A percentile compares a stretch with the other conserved stretches of the same genome.
Conservation (phyloP, 176 grass and related monocot genomes). For the Eragrostis nindensis region DNA sequence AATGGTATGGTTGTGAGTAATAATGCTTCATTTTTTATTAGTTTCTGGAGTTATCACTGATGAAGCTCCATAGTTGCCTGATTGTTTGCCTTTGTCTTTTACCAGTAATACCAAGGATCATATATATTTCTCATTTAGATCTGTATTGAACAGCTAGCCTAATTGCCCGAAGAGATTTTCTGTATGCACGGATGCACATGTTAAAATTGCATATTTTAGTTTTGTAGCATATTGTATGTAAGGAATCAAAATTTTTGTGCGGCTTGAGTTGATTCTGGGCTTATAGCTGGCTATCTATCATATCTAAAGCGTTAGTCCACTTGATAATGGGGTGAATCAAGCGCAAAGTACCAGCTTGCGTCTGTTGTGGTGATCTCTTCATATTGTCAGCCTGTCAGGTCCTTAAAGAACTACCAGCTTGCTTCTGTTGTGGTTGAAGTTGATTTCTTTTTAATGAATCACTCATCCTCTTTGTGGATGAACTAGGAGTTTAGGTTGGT, state of each 20-base stretch:
- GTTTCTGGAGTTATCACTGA: background rate
- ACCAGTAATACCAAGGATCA: background rate
- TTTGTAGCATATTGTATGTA: background rate
- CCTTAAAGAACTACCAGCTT: background rate
- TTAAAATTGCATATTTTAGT: background rate
- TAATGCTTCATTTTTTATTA: background rate
- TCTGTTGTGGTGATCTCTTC: background rate
- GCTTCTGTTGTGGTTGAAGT: too few species aligned
- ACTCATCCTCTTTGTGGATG: background rate
- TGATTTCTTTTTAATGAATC: background rate
- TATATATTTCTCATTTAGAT: background rate
- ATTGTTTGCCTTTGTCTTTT: background rate
- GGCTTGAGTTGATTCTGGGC: background rate
- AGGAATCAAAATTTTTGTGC: background rate
- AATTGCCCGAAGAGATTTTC: background rate
- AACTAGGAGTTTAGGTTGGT: constrained; percentile 5
- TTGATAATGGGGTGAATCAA: background rate
- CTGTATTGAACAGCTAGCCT: background rate
- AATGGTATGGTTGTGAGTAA: too few species aligned
- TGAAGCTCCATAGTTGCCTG: background rate
- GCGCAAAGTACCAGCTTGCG: constrained; percentile 1
- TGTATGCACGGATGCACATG: background rate
- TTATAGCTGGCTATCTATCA: background rate
- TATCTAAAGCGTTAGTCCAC: background rate
- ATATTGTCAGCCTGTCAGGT: background rate